phyloP scores from a whole-genome alignment of 169 alveolate genomes.

The Eimeria maxima region DNA sequence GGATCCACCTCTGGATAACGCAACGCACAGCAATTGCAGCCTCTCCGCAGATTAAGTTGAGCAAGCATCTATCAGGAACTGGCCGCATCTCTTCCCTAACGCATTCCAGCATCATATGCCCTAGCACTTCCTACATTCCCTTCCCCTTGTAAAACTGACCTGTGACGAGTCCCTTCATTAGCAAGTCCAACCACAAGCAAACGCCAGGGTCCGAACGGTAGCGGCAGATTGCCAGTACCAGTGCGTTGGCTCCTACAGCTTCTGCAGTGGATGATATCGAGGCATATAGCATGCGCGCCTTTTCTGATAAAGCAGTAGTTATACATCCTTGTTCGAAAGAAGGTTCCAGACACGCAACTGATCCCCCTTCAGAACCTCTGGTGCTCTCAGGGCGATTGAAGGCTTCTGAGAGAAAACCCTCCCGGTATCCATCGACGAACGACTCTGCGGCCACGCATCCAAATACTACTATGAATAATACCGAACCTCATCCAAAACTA shows the following conservation, averaged over 20 bases:
- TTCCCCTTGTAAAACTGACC: background rate
- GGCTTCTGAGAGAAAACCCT: background rate
- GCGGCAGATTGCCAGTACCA: constrained; percentile 39
- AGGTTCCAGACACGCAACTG: background rate
- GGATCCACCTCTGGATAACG: constrained; percentile 50
- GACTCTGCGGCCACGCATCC: constrained; percentile 30
- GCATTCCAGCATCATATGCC: background rate
- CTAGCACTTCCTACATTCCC: background rate
- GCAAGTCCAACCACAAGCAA: constrained; percentile 33
- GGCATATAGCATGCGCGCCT: constrained; percentile 15
- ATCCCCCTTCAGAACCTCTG: background rate
- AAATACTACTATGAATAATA: background rate
- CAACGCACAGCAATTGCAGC: constrained; percentile 21
- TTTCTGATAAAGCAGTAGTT: background rate
- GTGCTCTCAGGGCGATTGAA: background rate
- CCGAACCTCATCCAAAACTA: background rate
- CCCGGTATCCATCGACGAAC: constrained; percentile 13
- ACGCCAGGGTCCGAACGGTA: constrained; percentile 59
- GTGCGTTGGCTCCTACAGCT: constrained; percentile 33
- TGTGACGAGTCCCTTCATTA: constrained; percentile 44
- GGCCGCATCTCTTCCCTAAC: background rate
- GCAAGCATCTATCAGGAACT: background rate
- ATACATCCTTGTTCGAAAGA: background rate
- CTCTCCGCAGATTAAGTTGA: background rate
- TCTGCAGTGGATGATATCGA: background rate